These are phyloP conservation scores for Suillus occidentalis DNA, from an alignment of 768 basidiomycete species.

Conservation along the genomic window DNA sequence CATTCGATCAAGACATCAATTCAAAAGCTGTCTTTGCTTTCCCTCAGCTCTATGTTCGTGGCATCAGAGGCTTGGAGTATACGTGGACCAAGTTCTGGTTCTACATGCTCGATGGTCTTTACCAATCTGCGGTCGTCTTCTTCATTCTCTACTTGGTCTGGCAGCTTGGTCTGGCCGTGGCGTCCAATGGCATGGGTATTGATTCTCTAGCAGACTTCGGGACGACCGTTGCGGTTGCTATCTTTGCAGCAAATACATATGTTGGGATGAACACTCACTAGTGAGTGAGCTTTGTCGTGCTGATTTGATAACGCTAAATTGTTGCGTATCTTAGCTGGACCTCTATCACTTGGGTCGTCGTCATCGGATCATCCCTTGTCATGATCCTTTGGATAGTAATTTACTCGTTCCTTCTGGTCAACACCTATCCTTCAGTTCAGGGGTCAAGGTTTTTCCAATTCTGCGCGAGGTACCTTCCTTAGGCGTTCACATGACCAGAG, in stretches of 20 bases:
- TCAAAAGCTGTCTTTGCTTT: constrained; percentile 87
- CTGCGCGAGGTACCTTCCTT: too few relatives aligned
- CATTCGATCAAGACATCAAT: constrained; percentile 95
- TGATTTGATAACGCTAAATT: constrained; percentile 10
- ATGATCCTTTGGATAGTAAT: constrained; percentile 87
- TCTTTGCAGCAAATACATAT: constrained; percentile 85
- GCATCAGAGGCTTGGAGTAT: constrained; percentile 92
- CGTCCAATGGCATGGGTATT: constrained; percentile 79
- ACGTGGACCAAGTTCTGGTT: constrained; percentile 90
- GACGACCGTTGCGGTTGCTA: constrained; percentile 85
- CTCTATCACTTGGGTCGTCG: constrained; percentile 78
- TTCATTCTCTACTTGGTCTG: constrained; percentile 82
- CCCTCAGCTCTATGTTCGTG: constrained; percentile 94
- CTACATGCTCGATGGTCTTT: constrained; percentile 93
- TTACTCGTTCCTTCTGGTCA: constrained; percentile 78
- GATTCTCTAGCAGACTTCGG: constrained; percentile 86
- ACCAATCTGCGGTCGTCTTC: constrained; percentile 86
- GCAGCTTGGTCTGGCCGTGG: constrained; percentile 59
- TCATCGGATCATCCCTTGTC: constrained; percentile 75
- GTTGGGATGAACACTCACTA: constrained; percentile 90
- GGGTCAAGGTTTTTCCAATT: too few relatives aligned
- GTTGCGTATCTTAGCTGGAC: constrained; percentile 60
- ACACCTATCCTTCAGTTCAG: constrained; percentile 45
- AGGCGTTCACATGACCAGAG: too few relatives aligned
- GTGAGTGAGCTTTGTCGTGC: constrained; percentile 48